Conservation (phyloP, 345 rosid genomes). For the Trapa incisa region DNA sequence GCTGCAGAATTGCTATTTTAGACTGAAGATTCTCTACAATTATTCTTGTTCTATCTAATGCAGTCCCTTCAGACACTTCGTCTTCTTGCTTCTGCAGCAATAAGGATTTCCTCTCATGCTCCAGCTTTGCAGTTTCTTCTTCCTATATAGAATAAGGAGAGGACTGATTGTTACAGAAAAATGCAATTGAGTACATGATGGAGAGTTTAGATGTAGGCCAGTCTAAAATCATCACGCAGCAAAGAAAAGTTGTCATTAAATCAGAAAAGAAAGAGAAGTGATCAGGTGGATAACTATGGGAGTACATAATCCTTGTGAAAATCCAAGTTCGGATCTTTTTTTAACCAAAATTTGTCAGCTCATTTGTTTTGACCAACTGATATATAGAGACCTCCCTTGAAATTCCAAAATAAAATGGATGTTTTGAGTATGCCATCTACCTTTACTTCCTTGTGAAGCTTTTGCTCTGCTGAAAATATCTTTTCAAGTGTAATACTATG, state of each 20-base stretch:
- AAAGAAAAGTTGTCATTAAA: neutral
- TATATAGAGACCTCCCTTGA: neutral
- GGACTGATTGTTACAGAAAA: neutral
- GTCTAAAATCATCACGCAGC: neutral
- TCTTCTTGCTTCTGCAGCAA: constrained; percentile 60
- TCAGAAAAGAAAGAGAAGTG: neutral
- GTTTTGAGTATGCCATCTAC: constrained; percentile 16
- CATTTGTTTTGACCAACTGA: neutral
- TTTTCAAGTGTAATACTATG: constrained; percentile 68
- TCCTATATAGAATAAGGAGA: constrained; percentile 29
- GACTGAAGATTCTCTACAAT: constrained; percentile 47
- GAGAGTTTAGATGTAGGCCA: neutral
- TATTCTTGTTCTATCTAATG: constrained; percentile 48
- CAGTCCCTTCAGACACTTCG: constrained; percentile 40
- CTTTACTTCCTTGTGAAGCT: constrained; percentile 69
- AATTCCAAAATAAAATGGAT: neutral
- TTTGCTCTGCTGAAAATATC: constrained; percentile 62
- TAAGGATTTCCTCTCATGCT: constrained; percentile 50
- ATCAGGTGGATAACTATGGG: neutral
- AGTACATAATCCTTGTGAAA: neutral
- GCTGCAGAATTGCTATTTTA: constrained; percentile 36
- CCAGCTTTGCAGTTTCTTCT: constrained; percentile 59
- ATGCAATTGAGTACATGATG: neutral
- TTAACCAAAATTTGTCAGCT: neutral
- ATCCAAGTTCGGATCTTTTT: neutral